These are phyloP conservation scores for Aurinia saxatilis DNA, from an alignment of 345 rosid genomes.

Conservation along the genomic window DNA sequence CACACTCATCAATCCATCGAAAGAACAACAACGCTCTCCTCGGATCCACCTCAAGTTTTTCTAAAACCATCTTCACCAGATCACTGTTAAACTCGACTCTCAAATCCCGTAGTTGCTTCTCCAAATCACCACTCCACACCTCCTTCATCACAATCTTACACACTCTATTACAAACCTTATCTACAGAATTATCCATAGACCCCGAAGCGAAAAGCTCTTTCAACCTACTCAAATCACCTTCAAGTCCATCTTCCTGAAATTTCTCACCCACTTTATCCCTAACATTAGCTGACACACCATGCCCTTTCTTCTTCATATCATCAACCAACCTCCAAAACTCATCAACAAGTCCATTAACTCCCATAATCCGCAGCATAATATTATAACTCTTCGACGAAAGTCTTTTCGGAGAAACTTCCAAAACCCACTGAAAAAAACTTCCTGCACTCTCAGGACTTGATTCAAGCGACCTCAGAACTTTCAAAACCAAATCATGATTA, in stretches of 20 bases:
- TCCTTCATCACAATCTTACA: conserved; percentile 66
- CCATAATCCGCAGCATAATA: conserved; percentile 56
- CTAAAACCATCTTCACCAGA: conserved; percentile 55
- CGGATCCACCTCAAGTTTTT: conserved; percentile 59
- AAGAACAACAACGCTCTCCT: conserved; percentile 61
- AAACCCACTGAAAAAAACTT: conserved; percentile 64
- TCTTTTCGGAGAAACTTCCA: conserved; percentile 32
- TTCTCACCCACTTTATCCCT: conserved; percentile 50
- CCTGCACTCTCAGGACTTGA: conserved; percentile 55
- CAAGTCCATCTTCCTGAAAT: conserved; percentile 53
- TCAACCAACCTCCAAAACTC: conserved; percentile 72
- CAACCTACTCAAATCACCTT: conserved; percentile 50
- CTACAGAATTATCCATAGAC: conserved; percentile 48
- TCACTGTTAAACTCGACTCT: conserved; percentile 34
- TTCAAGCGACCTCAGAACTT: conserved; percentile 42
- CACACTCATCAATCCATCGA: conserved; percentile 71
- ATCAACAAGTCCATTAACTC: conserved; percentile 46
- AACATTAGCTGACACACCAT: conserved; percentile 58
- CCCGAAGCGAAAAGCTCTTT: conserved; percentile 55
- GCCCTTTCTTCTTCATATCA: conserved; percentile 70
- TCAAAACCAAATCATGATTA: conserved; percentile 45
- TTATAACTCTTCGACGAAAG: conserved; percentile 64
- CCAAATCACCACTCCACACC: conserved; percentile 61
- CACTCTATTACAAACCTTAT: conserved; percentile 45
- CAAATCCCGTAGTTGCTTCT: conserved; percentile 41